A percentile compares a stretch with the other conserved stretches of the same genome.
phyloP scores from a whole-genome alignment of 495 filamentous ascomycete species.

The Penicillium pulvis region DNA sequence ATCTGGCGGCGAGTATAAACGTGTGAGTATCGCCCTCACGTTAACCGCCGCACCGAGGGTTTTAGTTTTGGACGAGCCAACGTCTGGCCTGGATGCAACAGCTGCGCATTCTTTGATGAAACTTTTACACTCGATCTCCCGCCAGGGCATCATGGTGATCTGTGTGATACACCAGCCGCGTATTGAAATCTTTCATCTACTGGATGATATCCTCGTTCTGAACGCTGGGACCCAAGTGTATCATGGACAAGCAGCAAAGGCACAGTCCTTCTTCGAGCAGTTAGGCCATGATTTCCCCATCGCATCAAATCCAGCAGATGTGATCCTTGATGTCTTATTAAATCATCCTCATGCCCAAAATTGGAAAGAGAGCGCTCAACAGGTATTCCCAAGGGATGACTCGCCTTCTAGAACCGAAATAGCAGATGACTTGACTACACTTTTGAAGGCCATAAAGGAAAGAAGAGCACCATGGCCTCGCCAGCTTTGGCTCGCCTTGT shows the following conservation, averaged over 20 bases:
- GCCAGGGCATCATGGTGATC: constrained; percentile 67
- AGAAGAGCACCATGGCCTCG: constrained; percentile 33
- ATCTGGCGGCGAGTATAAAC: constrained; percentile 79
- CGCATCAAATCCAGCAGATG: constrained; percentile 20
- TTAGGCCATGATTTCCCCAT: constrained; percentile 58
- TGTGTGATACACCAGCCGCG: constrained; percentile 78
- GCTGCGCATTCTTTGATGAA: constrained; percentile 66
- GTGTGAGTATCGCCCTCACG: constrained; percentile 39
- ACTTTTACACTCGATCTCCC: constrained; percentile 66
- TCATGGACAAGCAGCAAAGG: constrained; percentile 65
- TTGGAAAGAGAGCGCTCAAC: neutral
- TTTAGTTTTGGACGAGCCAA: constrained; percentile 74
- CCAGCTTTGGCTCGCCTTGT: constrained; percentile 51
- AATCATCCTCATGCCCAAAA: neutral
- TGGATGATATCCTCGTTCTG: constrained; percentile 78
- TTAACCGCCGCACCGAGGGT: constrained; percentile 68
- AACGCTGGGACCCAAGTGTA: constrained; percentile 70
- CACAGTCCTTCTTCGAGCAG: constrained; percentile 21
- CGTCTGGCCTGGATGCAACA: constrained; percentile 72
- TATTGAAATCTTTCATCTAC: constrained; percentile 72
- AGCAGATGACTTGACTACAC: neutral
- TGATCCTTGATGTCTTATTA: constrained; percentile 11
- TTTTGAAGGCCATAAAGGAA: constrained; percentile 40
- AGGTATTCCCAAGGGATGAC: neutral
- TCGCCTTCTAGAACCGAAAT: neutral